Evolutionary conservation across 352 stramenopile genomes (phyloP).

Genomic region (Phytophthora tubulina): DNA sequence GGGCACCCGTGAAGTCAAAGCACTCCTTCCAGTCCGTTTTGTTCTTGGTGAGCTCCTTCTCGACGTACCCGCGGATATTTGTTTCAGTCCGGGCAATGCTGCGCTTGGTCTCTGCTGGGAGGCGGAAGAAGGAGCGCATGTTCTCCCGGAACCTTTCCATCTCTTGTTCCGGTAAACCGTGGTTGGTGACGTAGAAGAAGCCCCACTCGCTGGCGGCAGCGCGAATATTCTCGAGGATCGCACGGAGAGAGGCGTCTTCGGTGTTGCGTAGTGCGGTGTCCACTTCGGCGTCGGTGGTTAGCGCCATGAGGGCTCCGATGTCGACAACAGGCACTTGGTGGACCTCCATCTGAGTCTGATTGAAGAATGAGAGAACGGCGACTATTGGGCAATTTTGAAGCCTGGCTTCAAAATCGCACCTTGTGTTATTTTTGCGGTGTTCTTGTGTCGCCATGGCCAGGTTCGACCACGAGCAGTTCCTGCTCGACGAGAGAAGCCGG

Average conservation of each 20-base stretch:
- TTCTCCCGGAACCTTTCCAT: slow-evolving; percentile 69
- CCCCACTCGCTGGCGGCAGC: slow-evolving; percentile 71
- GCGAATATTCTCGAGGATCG: slow-evolving; percentile 55
- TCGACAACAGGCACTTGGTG: slow-evolving; percentile 58
- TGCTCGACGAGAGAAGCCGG: too few species aligned
- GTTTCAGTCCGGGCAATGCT: slow-evolving; percentile 68
- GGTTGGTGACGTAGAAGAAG: slow-evolving; percentile 94
- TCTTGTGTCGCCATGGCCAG: too few species aligned
- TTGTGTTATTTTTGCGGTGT: too few species aligned
- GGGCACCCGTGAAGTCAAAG: slow-evolving; percentile 71
- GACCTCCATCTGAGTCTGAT: slow-evolving; percentile 31
- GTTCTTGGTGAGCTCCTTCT: slow-evolving; percentile 96
- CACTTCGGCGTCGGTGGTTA: slow-evolving; percentile 46
- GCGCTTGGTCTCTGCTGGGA: slow-evolving; percentile 69
- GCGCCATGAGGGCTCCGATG: slow-evolving; percentile 58
- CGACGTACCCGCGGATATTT: slow-evolving; percentile 94
- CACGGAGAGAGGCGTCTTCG: slow-evolving; percentile 23
- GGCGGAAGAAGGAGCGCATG: slow-evolving; percentile 87
- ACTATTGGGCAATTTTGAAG: slow-evolving; percentile 1
- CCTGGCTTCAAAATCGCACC: too few species aligned
- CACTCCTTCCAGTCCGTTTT: slow-evolving; percentile 93
- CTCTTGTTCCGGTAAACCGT: slow-evolving; percentile 70
- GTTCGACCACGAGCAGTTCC: too few species aligned
- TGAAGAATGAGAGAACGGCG: slow-evolving; percentile 3
- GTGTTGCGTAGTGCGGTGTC: slow-evolving; percentile 30